Evolutionary conservation across 352 stramenopile species (phyloP), one percentile per base, ranked within the genome.

Genomic region (Phytophthora aleatoria): DNA sequence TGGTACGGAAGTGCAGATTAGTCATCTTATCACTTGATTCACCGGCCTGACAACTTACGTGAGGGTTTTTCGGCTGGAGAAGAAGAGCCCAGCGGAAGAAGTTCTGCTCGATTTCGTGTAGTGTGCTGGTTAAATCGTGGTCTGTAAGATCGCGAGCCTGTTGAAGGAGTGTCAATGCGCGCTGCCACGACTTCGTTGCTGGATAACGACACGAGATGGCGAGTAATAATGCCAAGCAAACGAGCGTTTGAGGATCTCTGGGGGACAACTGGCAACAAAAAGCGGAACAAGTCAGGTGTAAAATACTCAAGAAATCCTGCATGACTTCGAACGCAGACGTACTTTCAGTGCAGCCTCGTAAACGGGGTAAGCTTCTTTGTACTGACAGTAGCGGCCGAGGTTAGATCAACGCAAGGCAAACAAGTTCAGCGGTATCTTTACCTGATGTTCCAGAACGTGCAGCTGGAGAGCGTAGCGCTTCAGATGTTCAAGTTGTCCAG

Each of bases 81-180:
- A 85, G 79, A 15, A 89, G 60, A n/a, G 83, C 72, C 82, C 82
- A 94, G 44, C 74, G 73, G 43, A 92, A 89, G 42, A 65, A 85
- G 12, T 77, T 76, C 49, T 79, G 62, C 55, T 94, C 83, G 27
- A 91, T 42, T 3, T 71, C 61, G 2, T 51, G 35, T 16, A 94
- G 33, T 0, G 57, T 43, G 24, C 1, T 50, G 26, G 42, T 45
- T 0, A 82, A 24, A 12, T 59, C 16, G 7, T 15, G 10, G 1
- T 6, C 45, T 27, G 71, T 31, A 9, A 69, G 39, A 3, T 52
- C 43, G 3, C 54, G 52, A 0, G 73, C 82, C 2, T 58, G 62
- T 2, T 77, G 47, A 8, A 92, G 57, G 24, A 91, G 53, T 42
- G 49, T 24, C 8, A 77, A 59, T 2, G 76, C 77, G 10, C 79